Conservation (phyloP, 176 grass and related monocot genomes). For the Hyparrhenia diplandra region DNA sequence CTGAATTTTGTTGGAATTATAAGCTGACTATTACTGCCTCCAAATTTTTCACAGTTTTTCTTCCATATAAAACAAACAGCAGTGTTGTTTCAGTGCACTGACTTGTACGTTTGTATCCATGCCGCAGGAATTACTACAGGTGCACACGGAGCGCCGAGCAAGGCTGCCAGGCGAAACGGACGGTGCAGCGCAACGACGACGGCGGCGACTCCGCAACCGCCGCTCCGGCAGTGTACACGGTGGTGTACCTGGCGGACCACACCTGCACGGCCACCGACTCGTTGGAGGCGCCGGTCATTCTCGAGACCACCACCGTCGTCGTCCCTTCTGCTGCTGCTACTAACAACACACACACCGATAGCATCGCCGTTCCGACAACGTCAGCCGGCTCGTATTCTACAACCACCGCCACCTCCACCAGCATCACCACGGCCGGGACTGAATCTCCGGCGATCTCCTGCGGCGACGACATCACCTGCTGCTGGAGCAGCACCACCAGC, state of each 20-base stretch:
- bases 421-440: too few species aligned
- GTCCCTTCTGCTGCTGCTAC: fast-evolving
- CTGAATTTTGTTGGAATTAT: background rate
- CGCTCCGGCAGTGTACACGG: background rate
- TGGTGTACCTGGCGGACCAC: conserved; percentile 28
- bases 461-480: background rate
- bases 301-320: conserved; percentile 24
- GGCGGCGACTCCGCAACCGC: background rate
- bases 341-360: too few species aligned
- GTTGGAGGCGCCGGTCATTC: conserved; percentile 23
- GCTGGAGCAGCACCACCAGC: conserved; percentile 9
- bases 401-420: fast-evolving
- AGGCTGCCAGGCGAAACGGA: conserved; percentile 49
- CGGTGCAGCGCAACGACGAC: conserved; percentile 41
- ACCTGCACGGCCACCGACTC: conserved; percentile 21
- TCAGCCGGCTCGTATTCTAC: background rate
- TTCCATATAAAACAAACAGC: background rate
- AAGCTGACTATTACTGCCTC: background rate
- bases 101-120: background rate
- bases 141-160: conserved; percentile 47
- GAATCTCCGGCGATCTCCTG: conserved; percentile 27
- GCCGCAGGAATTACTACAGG: conserved; percentile 59
- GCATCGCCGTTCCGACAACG: background rate
- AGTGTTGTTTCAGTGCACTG: background rate
- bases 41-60: background rate